Base-by-base conservation (phyloP, 192 early-diverging fungal genomes). In the Coemansia sp. region DNA sequence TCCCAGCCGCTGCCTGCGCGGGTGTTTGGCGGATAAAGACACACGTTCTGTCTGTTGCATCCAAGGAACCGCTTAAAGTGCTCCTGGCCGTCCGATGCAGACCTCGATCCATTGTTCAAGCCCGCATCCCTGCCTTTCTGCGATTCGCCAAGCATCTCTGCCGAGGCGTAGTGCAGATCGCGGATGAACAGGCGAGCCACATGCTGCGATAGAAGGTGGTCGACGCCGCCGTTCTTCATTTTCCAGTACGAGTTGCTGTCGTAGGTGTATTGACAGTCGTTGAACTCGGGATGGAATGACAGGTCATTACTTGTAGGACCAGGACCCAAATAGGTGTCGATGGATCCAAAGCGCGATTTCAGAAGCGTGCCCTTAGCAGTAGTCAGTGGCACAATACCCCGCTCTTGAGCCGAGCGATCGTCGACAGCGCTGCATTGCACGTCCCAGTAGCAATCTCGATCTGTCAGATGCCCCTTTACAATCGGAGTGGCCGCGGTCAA, bases 31-130 rank as follows among this genome's bases (percentile, higher is more conserved):
- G 96, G 95, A 76, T 98, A 97, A 81, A 99, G 94, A n/a, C 97
- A 90, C 84, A 97, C 92, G 5, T 95, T 96, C 83, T 99, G 96
- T 86, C 97, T 94, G 73, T 96, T 98, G 72, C 96, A 98, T 11
- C 91, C 93, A 73, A 98, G 93, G 51, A 99, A 87, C 74, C 98
- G 97, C 89, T 98, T 96, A 86, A 99, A 99, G 68, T 99, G 97
- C 77, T 99, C 97, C 18, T 92, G 91, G 28, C 85, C 89, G 32
- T 84, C 75, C 9, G 82, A 76, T 66, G 94, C 88, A 67, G 55
- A 18, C 32, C 38, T 56, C 28, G 54, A 15, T 48, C 45, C 38
- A 3, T 45, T 64, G n/a, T 52, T 41, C 48, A 20, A 54, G 28
- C 22, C 43, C 41, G 28, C 37, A 8, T 66, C 38, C 15, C 17